Evolutionary conservation across 768 basidiomycete genomes (phyloP), one percentile per base, ranked within the genome.

Genomic region (Mrakia blollopis): DNA sequence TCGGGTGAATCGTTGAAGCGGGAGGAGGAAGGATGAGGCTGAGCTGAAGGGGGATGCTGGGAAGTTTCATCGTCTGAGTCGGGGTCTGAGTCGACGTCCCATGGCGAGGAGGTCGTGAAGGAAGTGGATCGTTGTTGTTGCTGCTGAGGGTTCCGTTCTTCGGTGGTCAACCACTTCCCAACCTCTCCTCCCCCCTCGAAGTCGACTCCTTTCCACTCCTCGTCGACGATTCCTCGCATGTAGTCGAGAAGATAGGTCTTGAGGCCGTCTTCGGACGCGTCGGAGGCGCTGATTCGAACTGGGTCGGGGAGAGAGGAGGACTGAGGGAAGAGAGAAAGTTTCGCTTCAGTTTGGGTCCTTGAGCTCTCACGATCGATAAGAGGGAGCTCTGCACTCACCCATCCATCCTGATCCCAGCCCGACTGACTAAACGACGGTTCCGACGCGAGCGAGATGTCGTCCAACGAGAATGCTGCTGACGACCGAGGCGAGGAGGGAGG

Each of bases 191-290:
- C 62, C 1, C 18, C 62, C 30, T 63, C 65, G 65, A 68, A 37
- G 23, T 14, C 37, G 16, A 25, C 14, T 35, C 37, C 65, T 21
- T 41, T 39, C 65, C 65, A 68, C 35, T 44, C 37, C 1, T 35
- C 25, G 25, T 68, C 65, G 37, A 41, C 37, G 65, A 68, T 41
- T 16, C 65, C 35, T 44, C 65, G 5, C 65, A 68, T 68, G 37
- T 68, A 68, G 37, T 68, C 65, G 39, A 68, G 65, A 11, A 68
- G 65, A 23, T 68, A 68, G 23, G 37, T 68, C 39, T 68, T 68
- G 65, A 68, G 65, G 13, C 65, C 65, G 65, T 68, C 65, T 39
- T 68, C 65, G 65, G 35, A 25, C 37, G 65, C 65, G 35, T 37
- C 39, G 35, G 65, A 68, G 16, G 65, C 35, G 35, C 35, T 39